Evolutionary conservation across 2,329 filamentous ascomycete genomes (phyloP), one percentile per base, ranked within the genome.

Genomic region (Chaetothyriales sp.): DNA sequence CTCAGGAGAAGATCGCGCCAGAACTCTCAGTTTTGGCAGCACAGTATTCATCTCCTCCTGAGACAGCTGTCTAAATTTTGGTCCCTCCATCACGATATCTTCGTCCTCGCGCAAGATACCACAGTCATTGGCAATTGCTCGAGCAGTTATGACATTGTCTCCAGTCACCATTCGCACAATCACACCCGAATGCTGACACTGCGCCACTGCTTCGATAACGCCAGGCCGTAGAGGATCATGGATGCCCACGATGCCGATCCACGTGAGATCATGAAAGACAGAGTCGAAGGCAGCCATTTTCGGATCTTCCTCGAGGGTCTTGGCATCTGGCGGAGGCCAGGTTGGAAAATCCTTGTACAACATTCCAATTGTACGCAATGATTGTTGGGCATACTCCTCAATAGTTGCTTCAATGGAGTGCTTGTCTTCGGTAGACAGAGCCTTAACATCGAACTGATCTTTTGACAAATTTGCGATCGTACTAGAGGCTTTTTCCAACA

Each of bases 101-200:
- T 77, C 76, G 3, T 70, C 74, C 18, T 74, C 75, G 40, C 46
- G 53, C 2, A 80, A 54, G 66, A 88, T 86, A 48, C 85, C 85
- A 57, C 85, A 89, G 54, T 88, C 82, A 7, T 71, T 74, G 1
- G 85, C 83, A 59, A 89, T 89, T 2, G 85, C 85, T 48, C 78
- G 78, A 7, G 83, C 85, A 19, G 85, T 89, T 18, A 80, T 72
- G 56, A 86, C 70, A 61, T 86, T 86, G 66, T 86, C 82, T 59
- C 80, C 82, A 20, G 82, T 86, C 48, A 86, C 82, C 82, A 86
- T 85, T 60, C 83, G 82, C 47, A 86, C 82, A 51, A 79, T 73
- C 15, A 88, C 83, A 51, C 83, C 83, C 18, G 84, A 84, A 22
- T 73, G 73, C 58, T 82, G 77, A 56, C 83, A 86, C 62, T 78